Percentiles rank a stretch among this genome's conserved stretches.
Conservation (phyloP, 768 basidiomycete genomes). For the Cytidiella melzeri region DNA sequence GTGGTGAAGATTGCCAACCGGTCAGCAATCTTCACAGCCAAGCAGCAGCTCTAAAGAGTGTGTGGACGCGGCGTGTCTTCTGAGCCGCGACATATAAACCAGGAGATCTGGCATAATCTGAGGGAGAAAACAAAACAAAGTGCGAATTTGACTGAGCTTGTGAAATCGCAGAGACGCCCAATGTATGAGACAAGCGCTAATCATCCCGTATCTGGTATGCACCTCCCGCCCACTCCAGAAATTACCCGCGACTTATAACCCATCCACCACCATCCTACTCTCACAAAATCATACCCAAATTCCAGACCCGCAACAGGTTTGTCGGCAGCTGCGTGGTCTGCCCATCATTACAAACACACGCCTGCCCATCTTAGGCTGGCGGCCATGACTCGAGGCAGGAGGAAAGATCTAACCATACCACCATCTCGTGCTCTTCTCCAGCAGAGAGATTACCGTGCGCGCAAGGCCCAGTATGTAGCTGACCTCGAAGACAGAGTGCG, state of each 20-base stretch:
- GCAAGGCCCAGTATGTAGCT: slow-evolving; percentile 49
- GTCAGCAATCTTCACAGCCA: neutral
- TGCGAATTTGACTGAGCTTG: neutral
- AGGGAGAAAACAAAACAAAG: neutral
- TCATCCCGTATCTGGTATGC: slow-evolving; percentile 9
- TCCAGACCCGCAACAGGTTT: neutral
- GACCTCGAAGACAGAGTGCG: slow-evolving; percentile 51
- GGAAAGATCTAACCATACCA: slow-evolving; percentile 57
- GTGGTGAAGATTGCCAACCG: neutral
- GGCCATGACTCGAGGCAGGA: slow-evolving; percentile 57
- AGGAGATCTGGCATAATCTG: neutral
- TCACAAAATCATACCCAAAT: slow-evolving; percentile 3
- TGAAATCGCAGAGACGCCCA: neutral
- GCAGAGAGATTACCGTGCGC: slow-evolving; percentile 60
- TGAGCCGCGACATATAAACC: neutral
- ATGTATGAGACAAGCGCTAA: neutral
- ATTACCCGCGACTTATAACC: neutral
- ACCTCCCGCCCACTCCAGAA: slow-evolving; percentile 9
- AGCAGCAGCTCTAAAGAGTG: neutral
- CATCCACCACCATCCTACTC: neutral
- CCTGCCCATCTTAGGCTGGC: slow-evolving; percentile 9
- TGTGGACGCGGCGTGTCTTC: neutral
- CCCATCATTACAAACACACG: neutral
- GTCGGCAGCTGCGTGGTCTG: neutral
- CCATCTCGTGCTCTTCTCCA: slow-evolving; percentile 52